Evolutionary conservation across 1,139 yeast genomes (phyloP).

Genomic region (Protomyces inundatus): DNA sequence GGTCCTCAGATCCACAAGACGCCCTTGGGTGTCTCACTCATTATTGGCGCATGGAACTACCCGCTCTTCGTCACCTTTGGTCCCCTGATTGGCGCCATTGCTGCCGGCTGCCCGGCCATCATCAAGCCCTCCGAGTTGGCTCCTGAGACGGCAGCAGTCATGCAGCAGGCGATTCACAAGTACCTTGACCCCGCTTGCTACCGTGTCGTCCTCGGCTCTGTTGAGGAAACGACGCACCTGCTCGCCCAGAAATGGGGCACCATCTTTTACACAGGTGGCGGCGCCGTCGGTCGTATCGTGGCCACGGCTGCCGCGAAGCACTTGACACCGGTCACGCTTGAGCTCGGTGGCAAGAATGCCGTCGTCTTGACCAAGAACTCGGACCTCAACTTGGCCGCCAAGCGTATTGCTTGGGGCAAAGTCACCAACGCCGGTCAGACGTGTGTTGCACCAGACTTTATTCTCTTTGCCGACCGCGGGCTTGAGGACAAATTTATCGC

Average conservation of each 20-base stretch:
- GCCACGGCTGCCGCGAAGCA: constrained; percentile 61
- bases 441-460: constrained; percentile 79
- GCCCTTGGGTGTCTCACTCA: constrained; percentile 22
- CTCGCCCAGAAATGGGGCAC: constrained; percentile 23
- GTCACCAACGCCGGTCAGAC: constrained; percentile 79
- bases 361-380: constrained; percentile 68
- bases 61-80: constrained; percentile 63
- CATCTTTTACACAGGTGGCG: constrained; percentile 57
- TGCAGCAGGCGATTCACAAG: constrained; percentile 30
- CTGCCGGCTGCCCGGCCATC: constrained; percentile 80
- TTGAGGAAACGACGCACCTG: constrained; percentile 25
- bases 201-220: constrained; percentile 25
- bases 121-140: constrained; percentile 75
- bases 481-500: constrained; percentile 52
- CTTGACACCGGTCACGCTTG: constrained; percentile 69
- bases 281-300: constrained; percentile 59
- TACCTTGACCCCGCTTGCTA: constrained; percentile 15
- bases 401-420: constrained; percentile 52
- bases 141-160: constrained; percentile 58
- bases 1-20: constrained; percentile 10
- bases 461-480: constrained; percentile 54
- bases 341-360: constrained; percentile 79
- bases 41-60: constrained; percentile 60
- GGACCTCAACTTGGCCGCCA: constrained; percentile 52
- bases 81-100: constrained; percentile 75